Evolutionary conservation across 2,329 filamentous ascomycete genomes (phyloP), one percentile per base, ranked within the genome.

Genomic region (Allantophomopsis lycopodina): DNA sequence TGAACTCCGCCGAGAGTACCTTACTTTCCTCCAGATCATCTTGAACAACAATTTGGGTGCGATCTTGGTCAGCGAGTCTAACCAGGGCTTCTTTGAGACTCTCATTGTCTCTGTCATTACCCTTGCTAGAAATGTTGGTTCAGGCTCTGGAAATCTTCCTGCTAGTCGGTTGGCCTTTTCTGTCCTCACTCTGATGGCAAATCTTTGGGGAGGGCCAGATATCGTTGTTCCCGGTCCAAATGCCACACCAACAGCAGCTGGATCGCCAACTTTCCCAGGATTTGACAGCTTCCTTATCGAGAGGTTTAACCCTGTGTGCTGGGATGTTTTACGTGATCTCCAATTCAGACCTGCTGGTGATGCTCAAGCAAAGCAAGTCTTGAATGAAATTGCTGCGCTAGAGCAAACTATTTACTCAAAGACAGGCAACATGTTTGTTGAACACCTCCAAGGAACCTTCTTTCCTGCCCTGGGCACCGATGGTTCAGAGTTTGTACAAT

Each of bases 261-360:
- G 75, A 4, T 57, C 61, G 10, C 76, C 76, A 10, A 62, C 61
- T 14, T 77, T 98, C 20, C 84, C 88, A 2, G 89, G 91, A 6
- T 98, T 98, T 55, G 87, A 94, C 50, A 73, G 75, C 41, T 96
- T 94, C 61, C 82, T 94, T 60, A 83, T 96, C 42, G 76, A 83
- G 34, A 76, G 83, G 16, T 94, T 98, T 63, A 89, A 94, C 42
- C 74, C 83, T 0, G 71, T 93, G 7, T 88, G 83, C 57, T 98
- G 91, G 91, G 82, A 84, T 32, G 78, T 96, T 6, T 76, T 94
- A 30, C 76, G 76, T 32, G 82, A 88, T 35, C 69, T 81, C 5
- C 71, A 71, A 15, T 95, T 96, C 68, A 82, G 82, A 47, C 76
- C 85, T 1, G 78, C 79, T 46, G 62, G 65, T 40, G 91, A 98